phyloP scores from a whole-genome alignment of 805 yeast genomes.

The Starmerella roubikii region DNA sequence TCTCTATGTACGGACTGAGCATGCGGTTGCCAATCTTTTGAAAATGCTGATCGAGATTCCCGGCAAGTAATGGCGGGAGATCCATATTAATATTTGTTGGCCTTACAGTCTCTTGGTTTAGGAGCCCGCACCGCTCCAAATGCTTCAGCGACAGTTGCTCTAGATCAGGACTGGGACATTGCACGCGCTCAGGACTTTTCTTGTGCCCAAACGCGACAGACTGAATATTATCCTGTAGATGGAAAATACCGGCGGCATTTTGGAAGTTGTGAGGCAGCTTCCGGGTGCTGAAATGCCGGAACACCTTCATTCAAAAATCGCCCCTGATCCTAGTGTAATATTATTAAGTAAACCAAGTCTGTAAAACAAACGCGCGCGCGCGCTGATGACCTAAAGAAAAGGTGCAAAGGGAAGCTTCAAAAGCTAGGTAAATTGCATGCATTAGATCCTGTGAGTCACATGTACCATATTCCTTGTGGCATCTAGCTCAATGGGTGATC shows the following conservation, averaged over 20 bases:
- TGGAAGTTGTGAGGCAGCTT: background rate
- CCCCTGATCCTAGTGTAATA: too few species aligned
- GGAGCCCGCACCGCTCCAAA: conserved; percentile 7
- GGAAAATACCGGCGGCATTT: conserved; percentile 26
- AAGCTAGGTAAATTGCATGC: too few species aligned
- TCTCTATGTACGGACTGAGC: conserved; percentile 44
- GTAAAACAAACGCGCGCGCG: too few species aligned
- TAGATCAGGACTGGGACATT: too few species aligned
- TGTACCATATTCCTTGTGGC: too few species aligned
- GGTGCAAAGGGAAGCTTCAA: too few species aligned
- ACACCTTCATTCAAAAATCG: background rate
- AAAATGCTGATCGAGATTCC: conserved; percentile 70
- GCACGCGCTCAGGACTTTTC: background rate
- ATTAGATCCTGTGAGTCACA: too few species aligned
- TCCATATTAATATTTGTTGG: conserved; percentile 17
- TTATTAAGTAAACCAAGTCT: too few species aligned
- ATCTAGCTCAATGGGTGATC: too few species aligned
- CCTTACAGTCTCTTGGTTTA: conserved; percentile 15
- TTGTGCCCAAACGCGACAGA: conserved; percentile 6
- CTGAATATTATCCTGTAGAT: conserved; percentile 14
- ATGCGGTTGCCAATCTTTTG: conserved; percentile 44
- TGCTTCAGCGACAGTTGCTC: conserved; percentile 7
- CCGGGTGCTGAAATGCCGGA: background rate
- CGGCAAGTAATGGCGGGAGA: conserved; percentile 66
- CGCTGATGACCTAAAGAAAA: too few species aligned